These are phyloP conservation scores for Polytrichum commune DNA, from an alignment of 225 moss, liverwort and hornwort genomes.

Conservation along the genomic window DNA sequence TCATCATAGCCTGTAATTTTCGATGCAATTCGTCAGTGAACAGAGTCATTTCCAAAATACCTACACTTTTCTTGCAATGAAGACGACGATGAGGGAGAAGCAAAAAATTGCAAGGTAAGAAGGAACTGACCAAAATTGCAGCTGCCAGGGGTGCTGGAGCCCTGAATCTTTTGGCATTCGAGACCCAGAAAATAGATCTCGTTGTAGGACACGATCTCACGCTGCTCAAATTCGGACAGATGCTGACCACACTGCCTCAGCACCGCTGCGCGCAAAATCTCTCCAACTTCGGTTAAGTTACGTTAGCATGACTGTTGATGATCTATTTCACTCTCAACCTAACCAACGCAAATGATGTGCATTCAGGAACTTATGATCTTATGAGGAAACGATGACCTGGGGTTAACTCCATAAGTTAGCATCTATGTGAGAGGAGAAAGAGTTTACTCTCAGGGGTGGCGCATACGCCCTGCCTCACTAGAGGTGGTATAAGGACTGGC, in stretches of 20 bases:
- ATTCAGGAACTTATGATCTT: slow-evolving; percentile 3
- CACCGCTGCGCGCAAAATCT: slow-evolving; percentile 24
- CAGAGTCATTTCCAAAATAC: neutral
- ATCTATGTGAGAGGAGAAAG: neutral
- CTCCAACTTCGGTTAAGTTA: slow-evolving; percentile 8
- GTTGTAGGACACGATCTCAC: slow-evolving; percentile 49
- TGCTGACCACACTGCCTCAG: slow-evolving; percentile 37
- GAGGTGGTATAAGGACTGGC: slow-evolving; percentile 4
- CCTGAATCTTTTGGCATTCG: slow-evolving; percentile 61
- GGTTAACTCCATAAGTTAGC: neutral
- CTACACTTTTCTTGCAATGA: neutral
- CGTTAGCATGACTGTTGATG: neutral
- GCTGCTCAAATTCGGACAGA: slow-evolving; percentile 60
- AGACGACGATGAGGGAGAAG: neutral
- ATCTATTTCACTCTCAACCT: neutral
- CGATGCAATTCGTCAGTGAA: neutral
- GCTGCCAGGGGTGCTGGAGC: slow-evolving; percentile 31
- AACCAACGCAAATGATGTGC: neutral
- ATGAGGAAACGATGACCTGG: neutral
- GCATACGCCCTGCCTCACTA: slow-evolving; percentile 11
- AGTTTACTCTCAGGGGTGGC: slow-evolving; percentile 39
- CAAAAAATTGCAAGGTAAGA: too few relatives aligned
- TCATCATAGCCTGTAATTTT: slow-evolving; percentile 61
- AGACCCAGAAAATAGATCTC: slow-evolving; percentile 64
- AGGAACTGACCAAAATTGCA: slow-evolving; percentile 53